phyloP scores from a whole-genome alignment of 75 land plant species.

The Azolla pinnata region DNA sequence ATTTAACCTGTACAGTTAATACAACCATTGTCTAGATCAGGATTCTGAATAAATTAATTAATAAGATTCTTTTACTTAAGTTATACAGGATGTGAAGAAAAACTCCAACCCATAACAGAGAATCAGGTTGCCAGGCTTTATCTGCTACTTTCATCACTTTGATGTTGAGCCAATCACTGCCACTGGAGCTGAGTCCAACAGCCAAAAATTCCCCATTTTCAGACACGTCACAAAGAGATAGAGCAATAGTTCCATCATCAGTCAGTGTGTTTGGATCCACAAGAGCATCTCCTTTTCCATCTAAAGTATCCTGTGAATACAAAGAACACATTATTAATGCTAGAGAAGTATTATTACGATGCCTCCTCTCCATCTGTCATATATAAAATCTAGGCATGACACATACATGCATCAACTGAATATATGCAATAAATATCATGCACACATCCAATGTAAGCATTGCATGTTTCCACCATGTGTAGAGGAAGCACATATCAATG shows the following conservation, averaged over 20 bases:
- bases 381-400: no score
- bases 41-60: neutral
- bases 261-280: constrained; percentile 79
- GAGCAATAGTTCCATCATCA: constrained; percentile 80
- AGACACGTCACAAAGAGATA: constrained; percentile 36
- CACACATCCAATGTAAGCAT: no score
- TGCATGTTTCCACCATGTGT: no score
- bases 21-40: no score
- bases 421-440: no score
- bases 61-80: neutral
- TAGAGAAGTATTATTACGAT: no score
- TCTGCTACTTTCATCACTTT: constrained; percentile 76
- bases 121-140: constrained; percentile 48
- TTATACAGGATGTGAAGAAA: neutral
- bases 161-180: constrained; percentile 95
- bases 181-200: constrained; percentile 77
- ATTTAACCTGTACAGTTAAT: constrained; percentile 60
- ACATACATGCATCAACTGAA: no score
- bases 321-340: no score
- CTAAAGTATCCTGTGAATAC: no score
- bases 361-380: no score
- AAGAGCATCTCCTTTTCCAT: constrained; percentile 59
- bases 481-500: no score
- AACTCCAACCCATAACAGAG: constrained; percentile 78
- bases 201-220: constrained; percentile 80